Base-by-base conservation (phyloP, 148 eudicot species). In the Cornus kousa region DNA sequence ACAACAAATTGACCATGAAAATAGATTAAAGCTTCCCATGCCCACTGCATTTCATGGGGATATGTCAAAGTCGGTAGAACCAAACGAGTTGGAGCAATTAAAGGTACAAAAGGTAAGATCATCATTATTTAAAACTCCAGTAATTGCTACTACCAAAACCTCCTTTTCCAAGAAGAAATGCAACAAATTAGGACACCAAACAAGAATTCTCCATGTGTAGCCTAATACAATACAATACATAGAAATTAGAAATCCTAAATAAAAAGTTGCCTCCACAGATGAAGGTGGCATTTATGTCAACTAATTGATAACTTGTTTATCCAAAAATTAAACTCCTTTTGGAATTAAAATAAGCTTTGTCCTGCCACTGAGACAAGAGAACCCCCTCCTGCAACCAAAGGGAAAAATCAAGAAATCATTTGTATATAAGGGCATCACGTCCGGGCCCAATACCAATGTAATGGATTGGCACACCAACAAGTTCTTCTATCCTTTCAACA, bases 381-480 rank as follows among this genome's bases (percentile, higher is more conserved):
- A 48, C 5, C 53, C 53, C 53, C 19, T 16, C 7, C 17, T 12
- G 59, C 59, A 11, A 53, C 19, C 66, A 59, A 40, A 64, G 59
- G 46, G 43, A 50, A 48, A 62, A 64, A 39, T n/a, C 66, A 73
- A 67, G 77, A 55, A 53, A 31, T 82, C 72, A 90, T 80, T 91
- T 93, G 91, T 85, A 89, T 83, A 95, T 95, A 70, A 95, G 91
- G 80, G 99, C 99, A 85, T 95, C 97, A 14, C 99, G 91, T 28
- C 97, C 99, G 7, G 99, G 99, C 48, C 98, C 99, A 10, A 91
- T 81, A 31, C 97, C 97, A 31, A 95, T 93, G 83, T 93, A 95
- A 82, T 95, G 91, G 78, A 95, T 35, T 31, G 99, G 97, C 69
- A 90, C 82, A 23, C 99, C 97, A 62, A 90, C 90, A 5, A 94